Conservation (phyloP, 495 filamentous ascomycete species). For the Hyaloscypha variabilis region DNA sequence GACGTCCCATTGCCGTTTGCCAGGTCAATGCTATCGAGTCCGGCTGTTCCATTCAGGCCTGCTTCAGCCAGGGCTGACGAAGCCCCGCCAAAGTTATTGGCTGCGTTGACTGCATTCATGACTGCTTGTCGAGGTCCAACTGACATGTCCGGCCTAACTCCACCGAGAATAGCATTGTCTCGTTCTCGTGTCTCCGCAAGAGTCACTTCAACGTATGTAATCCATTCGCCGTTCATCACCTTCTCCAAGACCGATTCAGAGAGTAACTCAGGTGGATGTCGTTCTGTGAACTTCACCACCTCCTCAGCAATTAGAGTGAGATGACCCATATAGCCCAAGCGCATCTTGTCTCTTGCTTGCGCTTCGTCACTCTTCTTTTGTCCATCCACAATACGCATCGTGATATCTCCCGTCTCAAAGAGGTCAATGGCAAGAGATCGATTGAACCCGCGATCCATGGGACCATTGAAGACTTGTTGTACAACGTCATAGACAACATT, state of each 20-base stretch:
- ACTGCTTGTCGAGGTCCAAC: constrained; percentile 64
- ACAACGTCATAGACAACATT: constrained; percentile 99
- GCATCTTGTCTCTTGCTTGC: constrained; percentile 79
- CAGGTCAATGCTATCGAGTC: constrained; percentile 78
- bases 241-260: constrained; percentile 84
- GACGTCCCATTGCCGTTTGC: constrained; percentile 65
- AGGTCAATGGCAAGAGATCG: constrained; percentile 90
- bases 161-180: constrained; percentile 98
- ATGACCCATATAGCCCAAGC: constrained; percentile 98
- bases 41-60: constrained; percentile 59
- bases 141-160: constrained; percentile 75
- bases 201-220: constrained; percentile 92
- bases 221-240: constrained; percentile 86
- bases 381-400: constrained; percentile 87
- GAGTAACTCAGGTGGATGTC: constrained; percentile 85
- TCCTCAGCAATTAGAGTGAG: constrained; percentile 97
- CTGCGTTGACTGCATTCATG: constrained; percentile 61
- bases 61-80: constrained; percentile 78
- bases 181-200: constrained; percentile 92
- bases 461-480: constrained; percentile 98
- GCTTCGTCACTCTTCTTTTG: constrained; percentile 84
- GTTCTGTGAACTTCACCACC: constrained; percentile 97
- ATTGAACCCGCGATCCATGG: constrained; percentile 96
- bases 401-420: constrained; percentile 87
- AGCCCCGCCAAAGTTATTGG: constrained; percentile 58